These are phyloP conservation scores for Globisporangium parvum DNA, from an alignment of 352 stramenopile genomes.

Conservation along the genomic window DNA sequence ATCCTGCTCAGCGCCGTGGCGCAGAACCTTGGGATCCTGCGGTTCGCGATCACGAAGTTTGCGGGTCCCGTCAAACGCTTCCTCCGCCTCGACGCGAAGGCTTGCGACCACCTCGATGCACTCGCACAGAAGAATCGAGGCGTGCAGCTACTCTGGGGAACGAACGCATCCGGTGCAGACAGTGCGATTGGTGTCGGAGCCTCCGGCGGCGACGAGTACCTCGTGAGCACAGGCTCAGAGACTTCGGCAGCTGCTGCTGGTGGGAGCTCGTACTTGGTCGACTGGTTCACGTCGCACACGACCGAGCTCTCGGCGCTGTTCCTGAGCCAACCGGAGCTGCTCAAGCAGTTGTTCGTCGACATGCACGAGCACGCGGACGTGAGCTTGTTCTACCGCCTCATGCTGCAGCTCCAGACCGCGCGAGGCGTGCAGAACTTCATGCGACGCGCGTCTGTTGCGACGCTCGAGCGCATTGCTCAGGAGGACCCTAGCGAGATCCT, in stretches of 20 bases:
- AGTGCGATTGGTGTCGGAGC: slow-evolving; percentile 5
- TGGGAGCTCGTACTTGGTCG: slow-evolving; percentile 25
- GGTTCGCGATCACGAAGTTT: slow-evolving; percentile 71
- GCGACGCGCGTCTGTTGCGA: slow-evolving; percentile 37
- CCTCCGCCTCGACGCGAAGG: slow-evolving; percentile 48
- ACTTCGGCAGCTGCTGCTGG: not conserved
- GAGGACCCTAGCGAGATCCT: slow-evolving; percentile 52
- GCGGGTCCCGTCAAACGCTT: slow-evolving; percentile 58
- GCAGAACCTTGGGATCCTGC: slow-evolving; percentile 60
- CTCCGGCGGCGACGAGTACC: slow-evolving; percentile 6
- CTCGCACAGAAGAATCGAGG: slow-evolving; percentile 44
- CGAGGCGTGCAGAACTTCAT: slow-evolving; percentile 55
- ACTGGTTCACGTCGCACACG: slow-evolving; percentile 60
- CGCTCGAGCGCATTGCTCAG: slow-evolving; percentile 48
- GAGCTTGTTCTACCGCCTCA: slow-evolving; percentile 51
- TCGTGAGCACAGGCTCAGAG: slow-evolving; percentile 4
- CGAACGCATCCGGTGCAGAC: slow-evolving; percentile 7
- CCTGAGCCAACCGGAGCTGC: slow-evolving; percentile 43
- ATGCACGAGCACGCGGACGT: slow-evolving; percentile 49
- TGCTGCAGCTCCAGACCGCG: slow-evolving; percentile 57
- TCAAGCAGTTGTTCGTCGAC: slow-evolving; percentile 59
- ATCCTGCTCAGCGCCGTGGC: slow-evolving; percentile 55
- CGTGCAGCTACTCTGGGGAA: slow-evolving; percentile 60
- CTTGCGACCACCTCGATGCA: slow-evolving; percentile 45
- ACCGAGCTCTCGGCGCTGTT: slow-evolving; percentile 43